Base-by-base conservation (phyloP, 192 early-diverging fungal species). In the Podila clonocystis region DNA sequence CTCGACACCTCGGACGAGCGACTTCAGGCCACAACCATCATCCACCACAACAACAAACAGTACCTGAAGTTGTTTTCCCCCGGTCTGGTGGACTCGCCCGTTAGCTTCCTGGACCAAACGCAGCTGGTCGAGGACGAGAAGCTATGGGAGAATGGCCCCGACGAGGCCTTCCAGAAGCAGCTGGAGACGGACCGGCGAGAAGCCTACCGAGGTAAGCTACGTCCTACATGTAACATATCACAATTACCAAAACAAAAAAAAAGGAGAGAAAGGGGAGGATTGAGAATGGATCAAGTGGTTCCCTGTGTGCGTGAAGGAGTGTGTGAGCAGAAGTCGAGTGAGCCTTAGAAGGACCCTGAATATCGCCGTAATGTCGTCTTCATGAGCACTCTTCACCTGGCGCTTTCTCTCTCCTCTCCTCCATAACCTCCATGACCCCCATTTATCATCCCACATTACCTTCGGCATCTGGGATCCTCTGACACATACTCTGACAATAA, bases 21-120 rank as follows among this genome's bases (percentile, higher is more conserved):
- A 3, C 67, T 80, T 13, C 65, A 60, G 31, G 68, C 60, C 12
- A 30, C 66, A 58, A 73, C 70, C 0, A 61, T 80, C 1, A 61
- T 80, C 26, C 62, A 80, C 15, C 77, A 80, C 55, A 62, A 62
- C 24, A 59, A 80, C 57, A 61, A 80, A 34, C 72, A 64, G 45
- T 80, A 73, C 24, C 77, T 80, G 29, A 80, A 80, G 26, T 34
- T 80, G n/a, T 80, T 80, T 29, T 65, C 77, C 0, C 77, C 77
- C 0, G 59, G 58, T 0, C 62, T 80, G 4, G 77, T 80, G 28
- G 77, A 80, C 13, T 80, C 77, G 0, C 77, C 77, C 1, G 77
- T 80, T 17, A 80, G 77, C 49, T 80, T 61, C 20, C 30, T 80
- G 52, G 60, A 62, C 28, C 31, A 50, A 1, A 68, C 36, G 22